Conservation (phyloP, 2,329 filamentous ascomycete genomes). For the Aspergillus versicolor region DNA sequence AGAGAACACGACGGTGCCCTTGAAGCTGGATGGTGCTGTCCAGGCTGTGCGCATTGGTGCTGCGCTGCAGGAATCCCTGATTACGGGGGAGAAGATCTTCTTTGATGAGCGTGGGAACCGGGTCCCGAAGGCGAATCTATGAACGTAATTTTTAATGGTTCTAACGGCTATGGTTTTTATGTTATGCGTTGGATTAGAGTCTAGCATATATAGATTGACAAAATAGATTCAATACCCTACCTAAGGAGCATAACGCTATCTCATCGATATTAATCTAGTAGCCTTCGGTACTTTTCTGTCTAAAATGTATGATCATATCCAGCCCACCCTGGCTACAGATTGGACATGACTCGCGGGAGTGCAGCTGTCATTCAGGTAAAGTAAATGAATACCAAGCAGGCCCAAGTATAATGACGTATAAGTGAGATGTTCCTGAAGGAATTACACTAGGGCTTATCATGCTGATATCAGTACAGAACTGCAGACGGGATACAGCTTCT, state of each 20-base stretch:
- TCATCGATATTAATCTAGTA: too few species aligned
- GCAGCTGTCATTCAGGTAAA: too few species aligned
- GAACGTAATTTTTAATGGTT: neutral
- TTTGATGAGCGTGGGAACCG: constrained; percentile 58
- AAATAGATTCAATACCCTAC: neutral
- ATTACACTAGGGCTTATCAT: too few species aligned
- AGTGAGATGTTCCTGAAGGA: too few species aligned
- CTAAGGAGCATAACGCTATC: neutral
- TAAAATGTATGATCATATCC: too few species aligned
- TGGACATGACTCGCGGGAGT: too few species aligned
- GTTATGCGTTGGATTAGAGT: neutral
- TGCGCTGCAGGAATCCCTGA: constrained; percentile 58
- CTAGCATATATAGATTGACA: neutral
- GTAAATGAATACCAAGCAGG: too few species aligned
- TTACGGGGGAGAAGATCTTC: constrained; percentile 55
- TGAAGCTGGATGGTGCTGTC: constrained; percentile 59
- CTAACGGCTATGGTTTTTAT: neutral
- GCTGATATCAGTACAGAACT: too few species aligned
- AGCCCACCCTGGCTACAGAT: too few species aligned
- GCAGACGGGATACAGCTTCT: too few species aligned
- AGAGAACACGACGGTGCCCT: constrained; percentile 55
- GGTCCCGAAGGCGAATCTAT: constrained; percentile 30
- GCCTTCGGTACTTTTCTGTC: too few species aligned
- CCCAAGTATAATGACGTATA: too few species aligned
- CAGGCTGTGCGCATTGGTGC: constrained; percentile 59